phyloP scores from a whole-genome alignment of 2,329 filamentous ascomycete species.

The Neofusicoccum ribis region DNA sequence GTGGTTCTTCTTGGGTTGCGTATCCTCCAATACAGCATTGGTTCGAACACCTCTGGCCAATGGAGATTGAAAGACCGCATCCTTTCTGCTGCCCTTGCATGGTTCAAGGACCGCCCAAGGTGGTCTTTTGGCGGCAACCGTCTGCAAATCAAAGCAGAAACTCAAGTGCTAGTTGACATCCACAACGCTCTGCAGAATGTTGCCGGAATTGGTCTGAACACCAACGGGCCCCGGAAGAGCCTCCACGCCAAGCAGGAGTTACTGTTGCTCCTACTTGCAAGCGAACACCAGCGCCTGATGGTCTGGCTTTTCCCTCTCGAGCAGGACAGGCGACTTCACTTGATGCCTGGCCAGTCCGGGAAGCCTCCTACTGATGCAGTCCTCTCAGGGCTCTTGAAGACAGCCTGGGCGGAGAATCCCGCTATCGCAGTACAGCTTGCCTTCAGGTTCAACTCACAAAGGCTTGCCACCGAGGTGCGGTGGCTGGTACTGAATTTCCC shows the following conservation, averaged over 20 bases:
- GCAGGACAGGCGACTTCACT: slow-evolving; percentile 58
- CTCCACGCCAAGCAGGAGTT: slow-evolving; percentile 79
- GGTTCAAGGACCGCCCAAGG: slow-evolving; percentile 66
- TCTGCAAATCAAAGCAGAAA: slow-evolving; percentile 90
- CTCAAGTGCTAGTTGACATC: slow-evolving; percentile 77
- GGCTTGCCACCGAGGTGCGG: slow-evolving; percentile 73
- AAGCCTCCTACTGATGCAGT: slow-evolving; percentile 47
- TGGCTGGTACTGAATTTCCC: slow-evolving; percentile 80
- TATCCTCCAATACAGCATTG: slow-evolving; percentile 71
- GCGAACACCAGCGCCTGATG: slow-evolving; percentile 76
- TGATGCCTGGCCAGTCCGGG: slow-evolving; percentile 45
- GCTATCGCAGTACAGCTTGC: slow-evolving; percentile 84
- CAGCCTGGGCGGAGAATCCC: slow-evolving; percentile 85
- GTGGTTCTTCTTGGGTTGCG: slow-evolving; percentile 79
- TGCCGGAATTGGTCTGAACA: slow-evolving; percentile 55
- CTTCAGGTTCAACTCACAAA: slow-evolving; percentile 74
- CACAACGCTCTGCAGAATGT: slow-evolving; percentile 65
- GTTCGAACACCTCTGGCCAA: slow-evolving; percentile 63
- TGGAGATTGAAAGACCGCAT: slow-evolving; percentile 89
- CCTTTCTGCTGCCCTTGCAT: slow-evolving; percentile 79
- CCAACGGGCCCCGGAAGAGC: slow-evolving; percentile 58
- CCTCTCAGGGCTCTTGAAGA: slow-evolving; percentile 66
- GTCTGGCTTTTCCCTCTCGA: slow-evolving; percentile 89
- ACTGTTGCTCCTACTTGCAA: slow-evolving; percentile 76
- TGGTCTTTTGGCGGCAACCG: slow-evolving; percentile 97